phyloP scores from a whole-genome alignment of 345 rosid species.

The Reutealis trisperma region DNA sequence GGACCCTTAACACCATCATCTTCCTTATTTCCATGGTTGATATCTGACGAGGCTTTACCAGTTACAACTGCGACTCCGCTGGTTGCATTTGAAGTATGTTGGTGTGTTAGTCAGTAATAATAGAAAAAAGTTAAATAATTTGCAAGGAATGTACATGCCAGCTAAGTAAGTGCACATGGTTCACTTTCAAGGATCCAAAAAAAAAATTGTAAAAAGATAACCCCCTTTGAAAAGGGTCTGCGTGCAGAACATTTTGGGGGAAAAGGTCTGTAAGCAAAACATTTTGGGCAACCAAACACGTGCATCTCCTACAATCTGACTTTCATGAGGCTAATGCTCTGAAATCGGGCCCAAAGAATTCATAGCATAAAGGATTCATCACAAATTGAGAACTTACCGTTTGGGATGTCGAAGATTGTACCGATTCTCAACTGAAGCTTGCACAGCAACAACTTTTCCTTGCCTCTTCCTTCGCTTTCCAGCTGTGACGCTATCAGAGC shows the following conservation, averaged over 20 bases:
- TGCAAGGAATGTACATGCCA: neutral
- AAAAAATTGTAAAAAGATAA: neutral
- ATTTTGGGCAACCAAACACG: neutral
- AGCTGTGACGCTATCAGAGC: conserved; percentile 59
- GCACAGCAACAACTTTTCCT: conserved; percentile 50
- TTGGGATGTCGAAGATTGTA: conserved; percentile 79
- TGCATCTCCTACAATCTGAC: neutral
- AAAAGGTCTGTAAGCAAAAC: neutral
- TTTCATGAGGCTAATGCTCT: neutral
- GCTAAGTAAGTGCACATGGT: neutral
- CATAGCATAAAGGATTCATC: neutral
- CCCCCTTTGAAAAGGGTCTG: neutral
- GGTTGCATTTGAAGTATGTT: conserved; percentile 20
- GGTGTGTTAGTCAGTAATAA: conserved; percentile 1
- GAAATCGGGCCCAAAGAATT: neutral
- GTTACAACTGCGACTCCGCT: conserved; percentile 44
- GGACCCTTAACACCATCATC: conserved; percentile 39
- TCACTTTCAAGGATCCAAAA: neutral
- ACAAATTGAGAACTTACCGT: conserved; percentile 43
- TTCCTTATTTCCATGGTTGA: conserved; percentile 34
- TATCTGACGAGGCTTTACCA: conserved; percentile 26
- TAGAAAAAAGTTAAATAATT: neutral
- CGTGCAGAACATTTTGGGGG: neutral
- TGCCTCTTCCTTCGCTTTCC: conserved; percentile 67
- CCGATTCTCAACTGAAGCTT: conserved; percentile 44